A percentile compares a stretch with the other conserved stretches of the same genome.
Evolutionary conservation across 2,329 filamentous ascomycete species (phyloP).

Genomic region (Colletotrichum sp.): DNA sequence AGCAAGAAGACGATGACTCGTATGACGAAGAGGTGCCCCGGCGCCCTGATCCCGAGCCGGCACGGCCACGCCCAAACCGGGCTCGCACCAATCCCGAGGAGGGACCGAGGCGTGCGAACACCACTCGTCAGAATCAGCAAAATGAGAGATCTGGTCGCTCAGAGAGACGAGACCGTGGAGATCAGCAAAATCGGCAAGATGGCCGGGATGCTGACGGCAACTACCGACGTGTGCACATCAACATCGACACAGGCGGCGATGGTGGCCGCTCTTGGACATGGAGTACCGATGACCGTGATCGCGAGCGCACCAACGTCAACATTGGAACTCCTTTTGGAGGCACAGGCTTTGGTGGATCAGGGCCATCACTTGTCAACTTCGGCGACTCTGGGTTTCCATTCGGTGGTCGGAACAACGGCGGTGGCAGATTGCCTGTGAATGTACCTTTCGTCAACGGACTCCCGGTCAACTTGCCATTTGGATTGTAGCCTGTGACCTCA

Average conservation of each 20-base stretch:
- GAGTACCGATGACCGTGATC: background rate
- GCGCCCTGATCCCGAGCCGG: background rate
- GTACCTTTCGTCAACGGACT: background rate
- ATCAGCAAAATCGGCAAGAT: background rate
- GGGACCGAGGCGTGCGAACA: background rate
- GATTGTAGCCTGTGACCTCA: background rate
- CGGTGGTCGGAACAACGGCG: background rate
- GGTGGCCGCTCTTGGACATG: conserved; percentile 4
- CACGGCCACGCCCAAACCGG: background rate
- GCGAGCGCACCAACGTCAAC: background rate
- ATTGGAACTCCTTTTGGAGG: conserved; percentile 5
- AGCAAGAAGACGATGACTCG: background rate
- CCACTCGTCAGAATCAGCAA: background rate
- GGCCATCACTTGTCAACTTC: background rate
- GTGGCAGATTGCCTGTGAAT: conserved; percentile 6
- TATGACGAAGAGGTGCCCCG: conserved; percentile 8
- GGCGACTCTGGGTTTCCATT: background rate
- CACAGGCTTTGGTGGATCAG: background rate
- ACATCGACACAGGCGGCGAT: conserved; percentile 10
- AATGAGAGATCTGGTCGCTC: background rate
- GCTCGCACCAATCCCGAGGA: background rate
- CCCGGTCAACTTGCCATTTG: conserved; percentile 9
- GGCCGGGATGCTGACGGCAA: background rate
- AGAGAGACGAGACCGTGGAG: background rate
- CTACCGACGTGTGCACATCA: background rate